Evolutionary conservation across 805 yeast genomes (phyloP), one percentile per base, ranked within the genome.

Genomic region (Pichia thaimueangensis): DNA sequence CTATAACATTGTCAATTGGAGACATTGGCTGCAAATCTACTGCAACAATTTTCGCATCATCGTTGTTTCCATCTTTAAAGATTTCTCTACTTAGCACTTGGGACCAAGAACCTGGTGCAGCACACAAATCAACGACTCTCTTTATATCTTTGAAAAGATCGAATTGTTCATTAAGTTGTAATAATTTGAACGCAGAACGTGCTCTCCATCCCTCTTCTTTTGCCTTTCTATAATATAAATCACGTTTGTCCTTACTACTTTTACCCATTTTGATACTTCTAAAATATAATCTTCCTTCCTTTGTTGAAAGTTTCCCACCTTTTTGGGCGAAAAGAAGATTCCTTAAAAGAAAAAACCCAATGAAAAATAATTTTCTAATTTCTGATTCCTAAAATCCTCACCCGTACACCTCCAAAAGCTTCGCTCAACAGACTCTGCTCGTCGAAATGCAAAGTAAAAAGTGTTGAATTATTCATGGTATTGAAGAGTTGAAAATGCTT

Each of bases 101-200:
- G 1, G 95, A 85, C 98, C 98, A 93, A 4, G 97, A 88, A 1
- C 97, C 96, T 0, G 97, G 97, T 5, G 97, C 98, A 29, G 98
- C 98, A 71, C 98, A 93, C 24, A 93, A 70, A 64, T 93, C 98
- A 5, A 93, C 98, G 4, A 93, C 97, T 53, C 96, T 69, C 34
- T 70, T 71, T 28, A 88, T 79, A 31, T 78, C 82, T 39, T 78
- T 72, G 43, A 93, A 77, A 29, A 88, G 74, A 48, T 84, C 82
- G 60, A 91, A 93, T 60, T 93, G 89, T 43, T 91, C 96, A 56
- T 93, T 83, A 37, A 93, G 67, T 59, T 93, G 98, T 4, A 93
- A 70, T 10, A 93, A 73, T 59, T 93, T 93, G 70, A 87, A 93
- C 0, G 98, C 98, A 0, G 97, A 88, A 33, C 98, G 71, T 2